Evolutionary conservation across 2,329 filamentous ascomycete genomes (phyloP).

Genomic region (Blastomyces silverae): DNA sequence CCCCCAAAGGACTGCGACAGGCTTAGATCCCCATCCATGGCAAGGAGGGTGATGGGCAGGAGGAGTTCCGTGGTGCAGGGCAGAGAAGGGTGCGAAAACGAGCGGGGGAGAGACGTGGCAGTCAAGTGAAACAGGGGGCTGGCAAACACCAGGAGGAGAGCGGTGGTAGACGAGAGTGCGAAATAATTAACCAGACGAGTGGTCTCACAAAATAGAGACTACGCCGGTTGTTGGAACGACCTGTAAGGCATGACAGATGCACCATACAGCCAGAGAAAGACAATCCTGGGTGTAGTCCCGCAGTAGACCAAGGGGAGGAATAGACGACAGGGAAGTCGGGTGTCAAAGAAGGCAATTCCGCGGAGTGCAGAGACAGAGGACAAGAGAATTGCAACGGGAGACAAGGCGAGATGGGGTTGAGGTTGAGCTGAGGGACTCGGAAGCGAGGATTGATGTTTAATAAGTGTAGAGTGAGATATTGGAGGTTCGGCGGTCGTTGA

Average conservation of each 20-base stretch:
- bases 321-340: background rate
- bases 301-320: background rate
- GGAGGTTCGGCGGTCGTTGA: background rate
- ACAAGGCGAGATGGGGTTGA: background rate
- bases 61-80: slow-evolving; percentile 1
- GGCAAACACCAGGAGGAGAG: slow-evolving; percentile 1
- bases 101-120: slow-evolving; percentile 5
- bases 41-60: slow-evolving; percentile 27
- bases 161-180: background rate
- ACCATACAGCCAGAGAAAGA: slow-evolving; percentile 7
- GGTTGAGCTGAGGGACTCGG: background rate
- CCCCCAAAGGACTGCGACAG: slow-evolving; percentile 88
- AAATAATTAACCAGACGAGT: slow-evolving; percentile 16
- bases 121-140: slow-evolving; percentile 5
- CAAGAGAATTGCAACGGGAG: background rate
- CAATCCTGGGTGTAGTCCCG: background rate
- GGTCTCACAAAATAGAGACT: slow-evolving; percentile 18
- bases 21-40: slow-evolving; percentile 87
- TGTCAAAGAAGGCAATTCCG: background rate
- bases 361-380: slow-evolving; percentile 7
- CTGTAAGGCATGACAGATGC: slow-evolving; percentile 17
- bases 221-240: slow-evolving; percentile 17
- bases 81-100: slow-evolving; percentile 6
- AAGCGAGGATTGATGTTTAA: background rate
- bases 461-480: background rate